Conservation (phyloP, 192 early-diverging fungal species). For the Coemansia sp. region DNA sequence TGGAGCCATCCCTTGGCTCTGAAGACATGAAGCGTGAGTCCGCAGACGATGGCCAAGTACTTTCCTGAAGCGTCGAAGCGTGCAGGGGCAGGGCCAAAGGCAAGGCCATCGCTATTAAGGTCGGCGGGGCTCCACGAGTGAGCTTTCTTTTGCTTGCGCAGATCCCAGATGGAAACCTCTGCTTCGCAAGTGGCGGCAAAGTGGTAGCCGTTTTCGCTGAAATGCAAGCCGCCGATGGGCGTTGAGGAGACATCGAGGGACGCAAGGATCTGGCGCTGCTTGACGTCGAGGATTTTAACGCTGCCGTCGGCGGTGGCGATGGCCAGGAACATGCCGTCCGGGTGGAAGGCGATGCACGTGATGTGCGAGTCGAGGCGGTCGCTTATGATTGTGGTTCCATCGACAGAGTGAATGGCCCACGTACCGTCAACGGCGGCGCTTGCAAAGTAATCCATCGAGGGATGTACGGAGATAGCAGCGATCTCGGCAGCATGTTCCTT, state of each 20-base stretch:
- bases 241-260: conserved; percentile 32
- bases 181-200: conserved; percentile 77
- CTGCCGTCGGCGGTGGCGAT: conserved; percentile 72
- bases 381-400: conserved; percentile 25
- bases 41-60: conserved; percentile 76
- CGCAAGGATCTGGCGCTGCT: conserved; percentile 59
- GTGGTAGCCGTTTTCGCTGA: conserved; percentile 94
- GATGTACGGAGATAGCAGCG: conserved; percentile 75
- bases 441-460: conserved; percentile 79
- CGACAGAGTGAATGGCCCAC: conserved; percentile 82
- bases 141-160: conserved; percentile 76
- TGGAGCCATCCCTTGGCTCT: conserved; percentile 70
- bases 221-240: conserved; percentile 69
- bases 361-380: conserved; percentile 31
- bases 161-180: conserved; percentile 90
- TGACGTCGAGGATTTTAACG: conserved; percentile 86
- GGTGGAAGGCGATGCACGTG: conserved; percentile 71
- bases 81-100: conserved; percentile 26
- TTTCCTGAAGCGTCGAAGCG: conserved; percentile 83
- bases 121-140: conserved; percentile 32
- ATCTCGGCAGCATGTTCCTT: conserved; percentile 74
- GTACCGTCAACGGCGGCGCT: conserved; percentile 72
- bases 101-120: background rate
- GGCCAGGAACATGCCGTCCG: conserved; percentile 88
- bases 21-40: conserved; percentile 60